Conservation (phyloP, 306 rosid genomes). For the Cicer arietinum region DNA sequence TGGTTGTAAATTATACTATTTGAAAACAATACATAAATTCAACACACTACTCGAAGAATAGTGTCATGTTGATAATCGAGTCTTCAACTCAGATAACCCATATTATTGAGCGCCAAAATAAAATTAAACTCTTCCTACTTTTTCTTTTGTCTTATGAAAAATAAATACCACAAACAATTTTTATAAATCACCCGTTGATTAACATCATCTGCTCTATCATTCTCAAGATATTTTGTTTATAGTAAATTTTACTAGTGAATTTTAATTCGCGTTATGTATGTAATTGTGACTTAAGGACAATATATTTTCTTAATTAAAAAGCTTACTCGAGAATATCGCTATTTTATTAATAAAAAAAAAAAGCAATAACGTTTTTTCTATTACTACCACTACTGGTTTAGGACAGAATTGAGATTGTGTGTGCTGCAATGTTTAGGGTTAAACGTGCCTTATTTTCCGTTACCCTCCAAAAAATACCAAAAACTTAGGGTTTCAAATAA, state of each 20-base stretch:
- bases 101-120: too few species aligned
- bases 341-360: conserved; percentile 27
- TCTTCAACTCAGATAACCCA: too few species aligned
- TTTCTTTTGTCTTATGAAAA: too few species aligned
- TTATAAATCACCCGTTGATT: too few species aligned
- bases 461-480: conserved; percentile 40
- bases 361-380: conserved; percentile 29
- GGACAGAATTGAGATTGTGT: conserved; percentile 39
- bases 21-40: too few species aligned
- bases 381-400: conserved; percentile 39
- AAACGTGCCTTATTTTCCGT: conserved; percentile 50
- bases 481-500: conserved; percentile 71
- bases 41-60: too few species aligned
- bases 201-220: neutral
- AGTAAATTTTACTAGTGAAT: neutral
- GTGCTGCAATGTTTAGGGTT: conserved; percentile 59
- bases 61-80: too few species aligned
- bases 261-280: neutral
- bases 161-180: too few species aligned
- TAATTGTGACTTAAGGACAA: conserved; percentile 25
- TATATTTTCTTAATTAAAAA: neutral
- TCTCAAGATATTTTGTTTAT: neutral
- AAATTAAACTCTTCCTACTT: too few species aligned
- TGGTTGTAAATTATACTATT: too few species aligned
- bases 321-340: conserved; percentile 5